Conservation (phyloP, 306 rosid genomes). For the Ammopiptanthus mongolicus region DNA sequence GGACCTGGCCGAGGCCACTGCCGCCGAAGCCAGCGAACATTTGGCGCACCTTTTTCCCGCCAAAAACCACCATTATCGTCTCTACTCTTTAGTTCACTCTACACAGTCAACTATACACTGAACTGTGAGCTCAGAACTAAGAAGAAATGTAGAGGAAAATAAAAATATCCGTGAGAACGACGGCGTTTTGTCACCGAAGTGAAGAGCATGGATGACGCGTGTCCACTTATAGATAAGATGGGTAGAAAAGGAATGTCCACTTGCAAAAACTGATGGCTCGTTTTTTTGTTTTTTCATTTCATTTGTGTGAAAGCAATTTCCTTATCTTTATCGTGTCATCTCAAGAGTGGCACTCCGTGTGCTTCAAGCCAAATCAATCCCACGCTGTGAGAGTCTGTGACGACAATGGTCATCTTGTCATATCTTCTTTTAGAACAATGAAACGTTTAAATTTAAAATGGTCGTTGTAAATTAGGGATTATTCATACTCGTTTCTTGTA, state of each 20-base stretch:
- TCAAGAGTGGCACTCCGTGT: no score
- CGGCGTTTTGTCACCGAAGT: background rate
- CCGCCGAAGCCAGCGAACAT: constrained; percentile 51
- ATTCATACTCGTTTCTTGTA: no score
- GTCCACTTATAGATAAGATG: constrained; percentile 58
- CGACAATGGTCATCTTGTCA: no score
- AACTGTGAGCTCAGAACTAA: background rate
- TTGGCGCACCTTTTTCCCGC: constrained; percentile 64
- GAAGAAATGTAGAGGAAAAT: background rate
- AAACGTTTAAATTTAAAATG: no score
- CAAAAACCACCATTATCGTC: constrained; percentile 43
- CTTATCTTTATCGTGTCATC: no score
- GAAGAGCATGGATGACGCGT: constrained; percentile 43
- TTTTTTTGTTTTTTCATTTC: no score
- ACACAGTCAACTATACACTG: background rate
- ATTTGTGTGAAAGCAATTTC: no score
- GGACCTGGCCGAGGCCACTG: constrained; percentile 61
- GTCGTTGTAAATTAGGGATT: no score
- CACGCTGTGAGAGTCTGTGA: no score
- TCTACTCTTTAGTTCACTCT: background rate
- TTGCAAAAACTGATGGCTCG: background rate
- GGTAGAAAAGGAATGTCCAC: background rate
- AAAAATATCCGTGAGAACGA: background rate
- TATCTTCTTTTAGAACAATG: no score
- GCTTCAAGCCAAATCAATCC: no score